Conservation (phyloP, 208 protist species). For the Crithidia mellificae region DNA sequence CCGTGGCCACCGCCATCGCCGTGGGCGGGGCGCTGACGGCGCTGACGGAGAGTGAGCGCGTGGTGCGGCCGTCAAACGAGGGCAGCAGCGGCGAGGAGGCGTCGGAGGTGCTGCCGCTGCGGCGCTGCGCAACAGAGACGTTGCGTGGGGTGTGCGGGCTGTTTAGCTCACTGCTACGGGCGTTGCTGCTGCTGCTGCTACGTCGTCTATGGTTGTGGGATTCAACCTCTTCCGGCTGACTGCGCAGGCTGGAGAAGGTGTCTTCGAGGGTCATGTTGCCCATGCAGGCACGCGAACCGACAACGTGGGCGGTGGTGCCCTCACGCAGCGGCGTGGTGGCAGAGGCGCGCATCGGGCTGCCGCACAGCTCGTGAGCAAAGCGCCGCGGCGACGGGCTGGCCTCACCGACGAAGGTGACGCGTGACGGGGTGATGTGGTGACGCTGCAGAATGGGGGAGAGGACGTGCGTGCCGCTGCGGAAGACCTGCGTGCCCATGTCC, state of each 20-base stretch:
- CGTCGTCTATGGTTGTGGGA: neutral
- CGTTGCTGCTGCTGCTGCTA: neutral
- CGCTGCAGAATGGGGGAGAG: slow-evolving; percentile 8
- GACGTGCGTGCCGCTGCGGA: slow-evolving; percentile 9
- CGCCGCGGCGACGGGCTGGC: neutral
- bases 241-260: slow-evolving; percentile 8
- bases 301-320: too few relatives aligned
- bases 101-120: slow-evolving; percentile 2
- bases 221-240: neutral
- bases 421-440: neutral
- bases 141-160: slow-evolving; percentile 15
- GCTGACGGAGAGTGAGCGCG: slow-evolving; percentile 2
- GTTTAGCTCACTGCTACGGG: too few relatives aligned
- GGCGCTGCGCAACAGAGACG: neutral
- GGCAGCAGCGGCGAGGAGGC: slow-evolving; percentile 4
- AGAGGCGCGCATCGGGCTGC: neutral
- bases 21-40: neutral
- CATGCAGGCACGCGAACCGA: too few relatives aligned
- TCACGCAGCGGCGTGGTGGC: neutral
- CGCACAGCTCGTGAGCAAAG: neutral
- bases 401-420: neutral
- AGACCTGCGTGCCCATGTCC: slow-evolving; percentile 25
- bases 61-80: neutral
- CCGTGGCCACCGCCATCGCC: neutral
- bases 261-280: neutral